These are phyloP conservation scores for Aureobasidium lini DNA, from an alignment of 2,329 filamentous ascomycete genomes.

Conservation along the genomic window DNA sequence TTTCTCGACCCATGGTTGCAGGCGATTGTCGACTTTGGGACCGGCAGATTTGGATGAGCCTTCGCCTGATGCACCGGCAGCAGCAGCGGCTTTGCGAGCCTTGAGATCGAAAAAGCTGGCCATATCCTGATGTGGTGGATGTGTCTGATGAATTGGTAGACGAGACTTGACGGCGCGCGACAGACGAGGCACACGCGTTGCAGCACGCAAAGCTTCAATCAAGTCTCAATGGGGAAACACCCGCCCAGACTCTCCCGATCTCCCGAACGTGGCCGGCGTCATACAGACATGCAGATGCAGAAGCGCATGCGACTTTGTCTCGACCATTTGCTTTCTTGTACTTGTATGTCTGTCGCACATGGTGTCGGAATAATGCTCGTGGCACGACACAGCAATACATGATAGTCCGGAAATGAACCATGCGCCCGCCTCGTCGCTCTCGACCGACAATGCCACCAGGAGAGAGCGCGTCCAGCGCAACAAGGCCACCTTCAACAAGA, in stretches of 20 bases:
- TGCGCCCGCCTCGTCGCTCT: constrained; percentile 22
- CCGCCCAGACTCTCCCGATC: not conserved
- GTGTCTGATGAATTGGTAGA: not conserved
- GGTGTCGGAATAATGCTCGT: not conserved
- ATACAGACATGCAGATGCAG: not conserved
- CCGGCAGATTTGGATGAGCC: constrained; percentile 61
- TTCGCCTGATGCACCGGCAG: constrained; percentile 53
- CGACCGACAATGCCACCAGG: constrained; percentile 9
- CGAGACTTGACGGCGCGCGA: not conserved
- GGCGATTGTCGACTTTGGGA: constrained; percentile 54
- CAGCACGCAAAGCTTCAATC: not conserved
- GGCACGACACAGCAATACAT: not conserved
- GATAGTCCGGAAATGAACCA: constrained; percentile 28
- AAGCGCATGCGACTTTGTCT: not conserved
- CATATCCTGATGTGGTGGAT: constrained; percentile 44
- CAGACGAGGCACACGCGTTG: not conserved
- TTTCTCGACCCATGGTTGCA: constrained; percentile 98
- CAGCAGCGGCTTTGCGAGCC: constrained; percentile 65
- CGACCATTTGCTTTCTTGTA: not conserved
- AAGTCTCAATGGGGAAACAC: not conserved
- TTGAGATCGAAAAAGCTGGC: constrained; percentile 94
- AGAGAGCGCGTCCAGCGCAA: constrained; percentile 24
- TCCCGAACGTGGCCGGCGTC: not conserved
- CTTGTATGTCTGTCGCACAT: not conserved
- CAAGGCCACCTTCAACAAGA: constrained; percentile 30